Percentiles rank a stretch among this genome's conserved stretches.
Evolutionary conservation across 2,329 filamentous ascomycete species (phyloP).

Genomic region (Onygenales sp.): DNA sequence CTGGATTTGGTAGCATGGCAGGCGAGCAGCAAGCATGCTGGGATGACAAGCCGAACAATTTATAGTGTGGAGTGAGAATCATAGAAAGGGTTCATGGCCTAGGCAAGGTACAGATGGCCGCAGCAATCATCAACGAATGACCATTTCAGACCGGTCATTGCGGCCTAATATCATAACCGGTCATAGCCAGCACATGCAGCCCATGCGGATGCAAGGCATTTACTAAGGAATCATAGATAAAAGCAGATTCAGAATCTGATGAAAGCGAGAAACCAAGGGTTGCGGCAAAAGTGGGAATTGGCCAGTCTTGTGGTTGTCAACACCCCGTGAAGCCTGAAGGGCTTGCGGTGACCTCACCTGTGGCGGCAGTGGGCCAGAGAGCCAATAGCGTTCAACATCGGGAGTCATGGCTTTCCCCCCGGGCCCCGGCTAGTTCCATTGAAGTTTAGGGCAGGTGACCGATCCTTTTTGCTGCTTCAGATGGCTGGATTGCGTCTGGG

Average conservation of each 20-base stretch:
- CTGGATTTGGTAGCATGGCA: neutral
- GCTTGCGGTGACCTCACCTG: no score
- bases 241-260: no score
- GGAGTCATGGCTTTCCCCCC: neutral
- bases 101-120: neutral
- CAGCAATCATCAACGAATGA: neutral
- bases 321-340: no score
- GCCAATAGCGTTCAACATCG: neutral
- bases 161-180: no score
- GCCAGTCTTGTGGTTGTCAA: no score
- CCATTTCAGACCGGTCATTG: no score
- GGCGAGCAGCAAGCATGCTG: neutral
- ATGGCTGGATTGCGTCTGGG: neutral
- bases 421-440: neutral
- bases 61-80: neutral
- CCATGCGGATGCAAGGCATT: no score
- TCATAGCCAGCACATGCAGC: no score
- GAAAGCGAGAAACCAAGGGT: no score
- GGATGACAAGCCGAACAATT: neutral
- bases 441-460: neutral
- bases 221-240: no score
- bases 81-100: neutral
- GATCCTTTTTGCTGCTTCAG: neutral
- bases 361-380: neutral
- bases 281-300: no score